Evolutionary conservation across 768 basidiomycete species (phyloP), one percentile per base, ranked within the genome.

Genomic region (Phanerochaete sordida): DNA sequence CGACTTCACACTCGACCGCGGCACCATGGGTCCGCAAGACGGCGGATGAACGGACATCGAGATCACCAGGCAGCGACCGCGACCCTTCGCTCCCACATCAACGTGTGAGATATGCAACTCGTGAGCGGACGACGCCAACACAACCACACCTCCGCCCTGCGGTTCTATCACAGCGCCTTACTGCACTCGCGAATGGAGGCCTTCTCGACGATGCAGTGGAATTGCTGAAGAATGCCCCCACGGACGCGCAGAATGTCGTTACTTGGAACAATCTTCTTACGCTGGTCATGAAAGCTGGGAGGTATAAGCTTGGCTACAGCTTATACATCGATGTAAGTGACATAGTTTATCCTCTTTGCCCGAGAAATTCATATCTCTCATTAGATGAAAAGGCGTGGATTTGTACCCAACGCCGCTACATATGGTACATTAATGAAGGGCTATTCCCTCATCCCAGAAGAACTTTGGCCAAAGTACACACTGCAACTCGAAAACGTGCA

Each of bases 311-410:
- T 31, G 83, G 82, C 0, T 89, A 85, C 63, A 70, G 79, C n/a
- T 74, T 93, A 31, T 93, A 82, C 70, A 74, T 76, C 46, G 90
- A 94, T 61, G 92, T 93, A 46, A 33, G 62, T 58, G 64, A 30
- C 50, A 33, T 23, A 7, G 11, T 31, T 8, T 51, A 7, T 23
- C 5, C 19, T 11, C 2, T 51, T 8, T 51, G 2, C 28, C n/a
- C 13, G 5, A n/a, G 39, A 19, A 19, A 27, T 51, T 12, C 31
- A 1, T n/a, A 21, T 33, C 30, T 12, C 31, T 35, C n/a, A n/a
- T n/a, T 61, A 94, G 92, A 91, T 94, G 91, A 93, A 91, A 72
- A 82, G 91, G 33, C 83, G 93, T 46, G 89, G 90, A 1, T 87
- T 91, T 68, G 78, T 78, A 48, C 90, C 93, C 26, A 86, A 80